Base-by-base conservation (phyloP, 768 basidiomycete species). In the Leccinellum luteum region DNA sequence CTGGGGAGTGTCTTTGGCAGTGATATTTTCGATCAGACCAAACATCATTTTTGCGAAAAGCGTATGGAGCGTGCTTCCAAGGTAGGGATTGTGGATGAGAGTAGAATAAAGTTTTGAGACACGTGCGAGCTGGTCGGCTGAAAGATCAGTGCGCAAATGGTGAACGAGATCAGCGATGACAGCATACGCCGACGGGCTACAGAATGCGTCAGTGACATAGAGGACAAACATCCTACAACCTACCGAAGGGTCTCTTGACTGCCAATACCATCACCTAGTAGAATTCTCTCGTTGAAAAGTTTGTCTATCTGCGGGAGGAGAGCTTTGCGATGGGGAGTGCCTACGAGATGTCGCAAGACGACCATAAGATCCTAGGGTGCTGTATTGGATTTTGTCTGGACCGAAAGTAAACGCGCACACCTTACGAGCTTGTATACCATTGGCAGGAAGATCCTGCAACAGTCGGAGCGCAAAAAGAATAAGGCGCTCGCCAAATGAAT, bases 131-230 rank as follows among this genome's bases (percentile, higher is more conserved):
- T 96, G 94, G 9, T 81, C 72, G 5, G 87, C 78, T 2, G 85
- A 84, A 38, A 98, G 82, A 19, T 98, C 94, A 47, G 77, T 79
- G 51, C 93, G 89, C 56, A 95, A 81, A 67, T 97, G 93, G 68
- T 98, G 94, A 55, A 97, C 87, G 12, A 98, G 81, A 73, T 99
- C 97, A 31, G 94, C 94, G 6, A 96, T 84, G 48, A 92, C 89
- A 57, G 86, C 88, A 73, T 94, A 95, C 3, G 91, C 89, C 41
- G 85, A 81, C 2, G 90, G 84, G 54, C 92, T 90, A 65, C 32
- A 60, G 28, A 30, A 54, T 43, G 52, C 50, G 34, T 67, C 38
- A 59, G 52, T 48, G 19, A 50, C 31, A 30, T 31, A 1, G 19
- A 47, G 1, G 52, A 19, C 17, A 43, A 21, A 44, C 45, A 27